Percentiles rank a stretch among this genome's conserved stretches.
Conservation (phyloP, 106 monocot species). For the Dioscorea zingiberensis region DNA sequence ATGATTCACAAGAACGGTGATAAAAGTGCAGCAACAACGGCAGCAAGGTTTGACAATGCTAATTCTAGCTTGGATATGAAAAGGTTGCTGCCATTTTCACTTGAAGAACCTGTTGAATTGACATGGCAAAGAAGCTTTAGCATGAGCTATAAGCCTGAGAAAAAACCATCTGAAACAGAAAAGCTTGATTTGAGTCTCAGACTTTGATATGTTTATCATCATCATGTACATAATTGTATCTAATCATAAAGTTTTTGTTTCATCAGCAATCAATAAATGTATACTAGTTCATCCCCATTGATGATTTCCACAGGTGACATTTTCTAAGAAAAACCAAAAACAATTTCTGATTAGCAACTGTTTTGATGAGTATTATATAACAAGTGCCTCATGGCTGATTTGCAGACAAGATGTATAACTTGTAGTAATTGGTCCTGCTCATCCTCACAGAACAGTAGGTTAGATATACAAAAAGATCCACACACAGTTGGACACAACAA, state of each 20-base stretch:
- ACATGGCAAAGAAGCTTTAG: slow-evolving; percentile 44
- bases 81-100: slow-evolving; percentile 13
- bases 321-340: no score
- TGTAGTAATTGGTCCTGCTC: no score
- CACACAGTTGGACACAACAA: no score
- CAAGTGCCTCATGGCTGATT: no score
- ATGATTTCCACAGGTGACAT: no score
- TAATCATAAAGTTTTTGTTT: background rate
- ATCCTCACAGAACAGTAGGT: no score
- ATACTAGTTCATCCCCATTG: no score
- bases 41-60: slow-evolving; percentile 18
- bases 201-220: slow-evolving; percentile 19
- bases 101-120: slow-evolving; percentile 27
- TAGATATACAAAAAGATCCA: no score
- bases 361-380: no score
- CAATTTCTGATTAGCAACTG: no score
- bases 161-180: slow-evolving; percentile 12
- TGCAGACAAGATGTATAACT: no score
- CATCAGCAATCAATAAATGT: background rate
- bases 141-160: slow-evolving; percentile 18
- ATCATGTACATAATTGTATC: background rate
- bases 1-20: slow-evolving; percentile 14
- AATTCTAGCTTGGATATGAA: slow-evolving; percentile 1
- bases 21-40: slow-evolving; percentile 11
- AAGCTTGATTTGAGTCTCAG: slow-evolving; percentile 56